phyloP scores from a whole-genome alignment of 768 basidiomycete species.

The Mrakia frigida region DNA sequence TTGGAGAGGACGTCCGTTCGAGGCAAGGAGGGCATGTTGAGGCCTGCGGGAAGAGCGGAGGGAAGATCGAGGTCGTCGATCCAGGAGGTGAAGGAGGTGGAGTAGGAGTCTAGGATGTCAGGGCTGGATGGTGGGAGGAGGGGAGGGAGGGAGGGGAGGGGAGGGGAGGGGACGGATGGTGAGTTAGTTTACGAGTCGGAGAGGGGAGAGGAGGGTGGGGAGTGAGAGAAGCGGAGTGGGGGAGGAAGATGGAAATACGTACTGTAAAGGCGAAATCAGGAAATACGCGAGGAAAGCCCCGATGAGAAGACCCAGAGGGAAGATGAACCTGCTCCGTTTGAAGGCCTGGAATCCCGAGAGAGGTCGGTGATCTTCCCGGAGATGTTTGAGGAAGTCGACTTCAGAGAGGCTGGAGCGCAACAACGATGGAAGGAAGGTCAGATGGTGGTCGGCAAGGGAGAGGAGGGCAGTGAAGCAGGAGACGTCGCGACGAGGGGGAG shows the following conservation, averaged over 20 bases:
- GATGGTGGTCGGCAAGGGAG: neutral
- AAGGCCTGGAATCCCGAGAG: neutral
- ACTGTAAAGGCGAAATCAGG: conserved; percentile 26
- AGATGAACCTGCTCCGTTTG: neutral
- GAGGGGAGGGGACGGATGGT: neutral
- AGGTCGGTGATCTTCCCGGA: neutral
- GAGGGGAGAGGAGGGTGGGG: neutral
- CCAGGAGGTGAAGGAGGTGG: conserved; percentile 22
- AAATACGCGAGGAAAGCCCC: conserved; percentile 27
- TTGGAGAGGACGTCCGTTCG: neutral
- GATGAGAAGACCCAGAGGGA: conserved; percentile 22
- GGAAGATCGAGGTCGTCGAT: conserved; percentile 17
- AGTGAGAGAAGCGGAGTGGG: neutral
- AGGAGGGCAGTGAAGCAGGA: neutral
- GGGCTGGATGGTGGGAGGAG: neutral
- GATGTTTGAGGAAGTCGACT: conserved; percentile 2
- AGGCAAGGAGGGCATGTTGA: too few relatives aligned
- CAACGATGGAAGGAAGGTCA: neutral
- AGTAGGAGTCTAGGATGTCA: conserved; percentile 23
- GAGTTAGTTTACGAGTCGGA: too few relatives aligned
- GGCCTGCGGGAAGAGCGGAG: neutral
- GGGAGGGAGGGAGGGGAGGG: neutral
- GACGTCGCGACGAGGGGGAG: too few relatives aligned
- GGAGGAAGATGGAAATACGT: neutral
- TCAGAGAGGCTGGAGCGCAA: conserved; percentile 1